A percentile compares a stretch with the other conserved stretches of the same genome.
Evolutionary conservation across 805 yeast genomes (phyloP).

Genomic region (Priceomyces fermenticarens): DNA sequence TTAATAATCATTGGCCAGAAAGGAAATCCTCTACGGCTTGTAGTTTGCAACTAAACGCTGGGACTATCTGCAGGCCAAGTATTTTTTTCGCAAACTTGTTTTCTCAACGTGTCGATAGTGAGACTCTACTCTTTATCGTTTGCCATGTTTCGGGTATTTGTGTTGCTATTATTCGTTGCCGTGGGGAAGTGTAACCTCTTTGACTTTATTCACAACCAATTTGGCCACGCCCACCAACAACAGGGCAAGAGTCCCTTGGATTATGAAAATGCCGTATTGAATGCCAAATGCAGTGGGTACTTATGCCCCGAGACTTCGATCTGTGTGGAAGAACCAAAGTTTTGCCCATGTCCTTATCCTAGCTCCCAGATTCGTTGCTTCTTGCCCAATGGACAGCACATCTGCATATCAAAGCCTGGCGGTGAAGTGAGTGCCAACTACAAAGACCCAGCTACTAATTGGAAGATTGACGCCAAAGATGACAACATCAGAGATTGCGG

Average conservation of each 20-base stretch:
- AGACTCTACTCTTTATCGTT: no score
- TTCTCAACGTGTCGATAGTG: no score
- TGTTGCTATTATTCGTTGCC: not conserved
- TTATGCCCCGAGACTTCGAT: constrained; percentile 79
- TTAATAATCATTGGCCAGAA: no score
- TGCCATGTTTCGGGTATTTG: no score
- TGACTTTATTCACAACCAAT: constrained; percentile 29
- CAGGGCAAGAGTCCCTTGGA: constrained; percentile 28
- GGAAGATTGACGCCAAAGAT: constrained; percentile 50
- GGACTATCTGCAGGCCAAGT: no score
- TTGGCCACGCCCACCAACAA: constrained; percentile 22
- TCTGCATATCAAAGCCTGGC: constrained; percentile 85
- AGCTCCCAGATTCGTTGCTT: constrained; percentile 79
- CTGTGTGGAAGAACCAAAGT: constrained; percentile 67
- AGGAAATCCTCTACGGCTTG: no score
- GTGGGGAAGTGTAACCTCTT: constrained; percentile 25
- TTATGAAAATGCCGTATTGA: constrained; percentile 36
- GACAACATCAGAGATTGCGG: constrained; percentile 69
- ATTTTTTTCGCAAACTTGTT: no score
- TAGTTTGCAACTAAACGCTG: no score
- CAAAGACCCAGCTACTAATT: constrained; percentile 42
- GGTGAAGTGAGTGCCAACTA: constrained; percentile 29
- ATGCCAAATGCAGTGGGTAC: constrained; percentile 55
- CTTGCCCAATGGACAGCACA: constrained; percentile 63
- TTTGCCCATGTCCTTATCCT: constrained; percentile 92